Evolutionary conservation across 371 early-diverging fungal genomes (phyloP).

Genomic region (Rhizopus stolonifer): DNA sequence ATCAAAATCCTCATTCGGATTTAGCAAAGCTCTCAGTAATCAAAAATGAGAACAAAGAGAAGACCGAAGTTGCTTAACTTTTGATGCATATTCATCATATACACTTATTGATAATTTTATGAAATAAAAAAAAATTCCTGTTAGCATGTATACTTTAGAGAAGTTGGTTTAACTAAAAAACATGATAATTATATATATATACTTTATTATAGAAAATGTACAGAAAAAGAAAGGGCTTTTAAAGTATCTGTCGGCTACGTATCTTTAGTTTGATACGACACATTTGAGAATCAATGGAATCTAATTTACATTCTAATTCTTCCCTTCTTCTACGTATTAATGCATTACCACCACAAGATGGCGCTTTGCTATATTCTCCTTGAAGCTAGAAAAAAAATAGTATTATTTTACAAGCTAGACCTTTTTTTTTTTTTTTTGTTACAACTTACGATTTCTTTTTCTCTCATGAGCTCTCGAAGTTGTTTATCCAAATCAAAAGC

Average conservation of each 20-base stretch:
- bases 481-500: slow-evolving; percentile 19
- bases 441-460: slow-evolving; percentile 29
- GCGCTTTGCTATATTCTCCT: slow-evolving; percentile 58
- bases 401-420: background rate
- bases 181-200: background rate
- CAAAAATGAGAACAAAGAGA: background rate
- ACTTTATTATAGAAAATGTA: background rate
- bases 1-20: background rate
- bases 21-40: background rate
- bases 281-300: slow-evolving; percentile 43
- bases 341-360: slow-evolving; percentile 56
- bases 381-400: background rate
- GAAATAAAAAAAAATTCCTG: slow-evolving; percentile 7
- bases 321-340: slow-evolving; percentile 52
- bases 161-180: background rate
- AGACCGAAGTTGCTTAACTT: background rate
- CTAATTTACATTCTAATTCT: slow-evolving; percentile 55
- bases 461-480: slow-evolving; percentile 18
- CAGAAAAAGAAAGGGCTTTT: slow-evolving; percentile 3
- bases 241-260: slow-evolving; percentile 24
- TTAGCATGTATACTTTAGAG: no score
- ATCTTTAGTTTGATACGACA: slow-evolving; percentile 41
- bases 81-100: background rate
- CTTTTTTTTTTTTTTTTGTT: background rate
- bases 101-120: background rate